Evolutionary conservation across 116 monocot species (phyloP), one percentile per base, ranked within the genome.

Genomic region (Posidonia oceanica): DNA sequence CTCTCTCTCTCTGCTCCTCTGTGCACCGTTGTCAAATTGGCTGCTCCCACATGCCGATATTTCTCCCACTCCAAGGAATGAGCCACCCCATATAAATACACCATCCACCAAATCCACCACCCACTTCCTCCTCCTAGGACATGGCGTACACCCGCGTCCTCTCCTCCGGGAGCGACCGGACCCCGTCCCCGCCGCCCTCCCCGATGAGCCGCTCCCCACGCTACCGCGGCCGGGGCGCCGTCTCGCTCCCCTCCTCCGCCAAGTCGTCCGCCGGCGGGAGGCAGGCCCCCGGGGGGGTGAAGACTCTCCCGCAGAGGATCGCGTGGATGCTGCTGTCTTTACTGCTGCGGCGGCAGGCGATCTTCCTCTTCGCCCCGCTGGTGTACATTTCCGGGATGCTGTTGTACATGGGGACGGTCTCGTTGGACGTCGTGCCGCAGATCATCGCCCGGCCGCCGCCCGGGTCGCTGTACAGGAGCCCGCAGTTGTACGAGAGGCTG

Each of bases 351-450:
- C 73, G 91, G 52, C 95, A 91, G 76, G 95, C 82, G 55, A 80
- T 95, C 62, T 91, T 95, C 72, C 82, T 95, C 64, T 95, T 95
- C 75, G 95, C 95, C 38, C 95, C 95, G 37, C 79, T 95, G 53
- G 66, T 95, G 38, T 95, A 95, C 69, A 91, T 95, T 2, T 78
- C 86, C n/a, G 85, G 83, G 69, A 91, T 95, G 88, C 76, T 95
- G 52, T 36, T 95, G 39, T 95, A 88, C 61, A 88, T 95, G 95
- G 95, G 91, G 17, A 84, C 88, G 14, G 86, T 95, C 8, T 81
- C 91, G 14, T 77, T 95, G 52, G 95, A 95, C 21, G 83, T 84
- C 61, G 81, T 91, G 36, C 95, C 95, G 0, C 75, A 66, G 64
- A 86, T 91, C 68, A 88, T 95, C 72, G 76, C 72, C 15, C 66